phyloP scores from a whole-genome alignment of 1,284 basidiomycete genomes.

The Moesziomyces aphidis region DNA sequence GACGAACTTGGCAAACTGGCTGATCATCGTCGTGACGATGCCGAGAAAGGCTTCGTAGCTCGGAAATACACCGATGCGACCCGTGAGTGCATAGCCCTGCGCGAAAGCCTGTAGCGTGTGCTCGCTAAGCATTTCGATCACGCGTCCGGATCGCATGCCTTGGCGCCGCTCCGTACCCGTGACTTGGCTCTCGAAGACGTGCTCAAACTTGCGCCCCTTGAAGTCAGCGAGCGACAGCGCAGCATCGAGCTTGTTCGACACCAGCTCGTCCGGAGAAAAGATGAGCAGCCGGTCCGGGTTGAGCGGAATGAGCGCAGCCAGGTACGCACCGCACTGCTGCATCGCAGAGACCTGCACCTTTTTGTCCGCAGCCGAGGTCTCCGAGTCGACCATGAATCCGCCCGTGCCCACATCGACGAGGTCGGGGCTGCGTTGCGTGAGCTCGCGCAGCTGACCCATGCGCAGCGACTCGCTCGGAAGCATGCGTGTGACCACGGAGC shows the following conservation, averaged over 20 bases:
- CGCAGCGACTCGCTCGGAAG: slow-evolving; percentile 74
- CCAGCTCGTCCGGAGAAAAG: slow-evolving; percentile 91
- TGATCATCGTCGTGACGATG: slow-evolving; percentile 70
- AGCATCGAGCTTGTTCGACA: slow-evolving; percentile 86
- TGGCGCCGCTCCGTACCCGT: slow-evolving; percentile 72
- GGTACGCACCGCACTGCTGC: slow-evolving; percentile 77
- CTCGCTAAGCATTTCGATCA: slow-evolving; percentile 87
- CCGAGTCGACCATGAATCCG: slow-evolving; percentile 78
- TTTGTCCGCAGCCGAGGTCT: slow-evolving; percentile 70
- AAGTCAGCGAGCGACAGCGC: slow-evolving; percentile 72
- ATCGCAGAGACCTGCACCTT: slow-evolving; percentile 78
- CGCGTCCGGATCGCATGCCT: slow-evolving; percentile 75
- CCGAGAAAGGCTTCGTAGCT: slow-evolving; percentile 88
- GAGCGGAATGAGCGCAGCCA: slow-evolving; percentile 71
- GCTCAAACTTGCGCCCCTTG: slow-evolving; percentile 79
- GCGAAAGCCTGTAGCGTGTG: slow-evolving; percentile 89
- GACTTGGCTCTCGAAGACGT: slow-evolving; percentile 73
- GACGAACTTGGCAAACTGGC: slow-evolving; percentile 84
- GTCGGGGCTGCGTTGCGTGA: slow-evolving; percentile 69
- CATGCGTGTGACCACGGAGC: slow-evolving; percentile 70
- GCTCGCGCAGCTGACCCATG: slow-evolving; percentile 73
- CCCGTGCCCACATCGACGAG: slow-evolving; percentile 76
- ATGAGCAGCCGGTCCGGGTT: slow-evolving; percentile 84
- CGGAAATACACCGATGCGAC: slow-evolving; percentile 82
- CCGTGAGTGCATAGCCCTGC: slow-evolving; percentile 84